Evolutionary conservation across 768 basidiomycete genomes (phyloP), one percentile per base, ranked within the genome.

Genomic region (Sutorius australiensis): DNA sequence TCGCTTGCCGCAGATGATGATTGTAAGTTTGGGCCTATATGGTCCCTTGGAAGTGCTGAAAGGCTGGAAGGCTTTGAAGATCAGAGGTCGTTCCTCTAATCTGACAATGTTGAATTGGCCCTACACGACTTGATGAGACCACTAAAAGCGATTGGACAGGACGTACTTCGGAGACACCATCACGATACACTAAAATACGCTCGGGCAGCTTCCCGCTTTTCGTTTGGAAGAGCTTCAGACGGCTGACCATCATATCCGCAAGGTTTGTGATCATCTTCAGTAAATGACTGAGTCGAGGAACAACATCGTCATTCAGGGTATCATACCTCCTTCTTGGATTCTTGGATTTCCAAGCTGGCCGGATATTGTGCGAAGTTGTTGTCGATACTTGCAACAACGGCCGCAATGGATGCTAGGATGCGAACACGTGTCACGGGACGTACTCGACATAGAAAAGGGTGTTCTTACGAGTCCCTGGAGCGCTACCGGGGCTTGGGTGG

Each of bases 91-190:
- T 55, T 81, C 79, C 24, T 78, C 72, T 14, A 19, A 16, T 30
- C 77, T 67, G 30, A 82, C 79, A 10, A 67, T 73, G 10, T 65
- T 48, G 56, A 79, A 82, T 71, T 81, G 80, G 1, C 79, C 79
- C 72, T 79, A 48, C 12, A 48, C 46, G 31, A 16, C 24, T 24
- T 24, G 36, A 37, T 69, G 52, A 69, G 50, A 32, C 17, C 3
- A 11, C 10, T 12, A 38, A 48, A 47, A 47, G 39, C 14, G 8
- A 52, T 47, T 3, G 10, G 11, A 33, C 21, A 51, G 27, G 42
- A 40, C 70, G 33, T 46, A 86, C 88, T 72, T 91, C 89, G 3
- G 88, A 89, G 28, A 92, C 88, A 45, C 90, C 90, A 64, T 92
- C 90, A 8, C 80, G 73, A 59, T 79, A 81, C n/a, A 81, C 75